Conservation (phyloP, 176 grass and related monocot genomes). For the maize (Zea mays) region DNA sequence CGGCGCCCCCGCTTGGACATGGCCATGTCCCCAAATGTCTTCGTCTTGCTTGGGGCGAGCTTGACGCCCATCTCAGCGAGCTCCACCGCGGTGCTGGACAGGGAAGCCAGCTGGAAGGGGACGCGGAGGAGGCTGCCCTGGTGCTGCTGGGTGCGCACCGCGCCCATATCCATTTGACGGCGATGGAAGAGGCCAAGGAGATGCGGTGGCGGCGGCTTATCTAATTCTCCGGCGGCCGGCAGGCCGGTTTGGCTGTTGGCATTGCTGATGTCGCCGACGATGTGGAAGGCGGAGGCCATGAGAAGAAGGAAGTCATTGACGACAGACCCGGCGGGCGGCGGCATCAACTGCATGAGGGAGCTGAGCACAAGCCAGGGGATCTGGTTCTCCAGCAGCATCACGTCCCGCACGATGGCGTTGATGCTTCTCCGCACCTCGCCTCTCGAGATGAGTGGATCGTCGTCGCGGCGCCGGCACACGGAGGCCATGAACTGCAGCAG, state of each 20-base stretch:
- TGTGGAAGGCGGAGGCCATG: background rate
- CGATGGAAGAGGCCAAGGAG: slow-evolving; percentile 16
- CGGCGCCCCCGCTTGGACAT: background rate
- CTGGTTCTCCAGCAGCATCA: slow-evolving; percentile 30
- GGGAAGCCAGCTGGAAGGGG: background rate
- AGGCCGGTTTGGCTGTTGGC: too few species aligned
- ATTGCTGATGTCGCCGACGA: background rate
- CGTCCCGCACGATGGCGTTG: background rate
- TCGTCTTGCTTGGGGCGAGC: background rate
- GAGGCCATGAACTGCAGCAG: too few species aligned
- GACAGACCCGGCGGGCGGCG: background rate
- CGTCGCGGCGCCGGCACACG: too few species aligned
- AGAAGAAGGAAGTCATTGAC: background rate
- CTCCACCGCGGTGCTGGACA: background rate
- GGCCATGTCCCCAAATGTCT: background rate
- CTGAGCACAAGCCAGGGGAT: slow-evolving; percentile 4
- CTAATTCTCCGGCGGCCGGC: too few species aligned
- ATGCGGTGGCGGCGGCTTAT: background rate
- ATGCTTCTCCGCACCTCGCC: background rate
- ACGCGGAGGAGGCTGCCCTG: background rate
- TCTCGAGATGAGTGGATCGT: background rate
- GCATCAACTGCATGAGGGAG: background rate
- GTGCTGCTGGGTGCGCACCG: background rate
- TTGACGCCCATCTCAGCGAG: slow-evolving; percentile 9
- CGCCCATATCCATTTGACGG: background rate